These are phyloP conservation scores for Lolium rigidum DNA, from an alignment of 176 grass and related monocot genomes.

Conservation along the genomic window DNA sequence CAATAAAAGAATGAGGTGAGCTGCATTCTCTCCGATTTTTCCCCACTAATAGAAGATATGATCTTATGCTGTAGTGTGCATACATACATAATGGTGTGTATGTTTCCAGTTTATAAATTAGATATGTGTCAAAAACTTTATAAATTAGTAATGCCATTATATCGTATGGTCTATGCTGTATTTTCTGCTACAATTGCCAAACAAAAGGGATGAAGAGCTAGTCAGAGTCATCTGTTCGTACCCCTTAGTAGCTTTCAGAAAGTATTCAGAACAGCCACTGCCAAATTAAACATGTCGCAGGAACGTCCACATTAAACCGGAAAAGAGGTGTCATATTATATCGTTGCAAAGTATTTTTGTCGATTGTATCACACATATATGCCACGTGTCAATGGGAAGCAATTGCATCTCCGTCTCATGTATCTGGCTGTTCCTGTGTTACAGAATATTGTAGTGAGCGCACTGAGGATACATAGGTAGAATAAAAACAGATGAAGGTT, in stretches of 20 bases:
- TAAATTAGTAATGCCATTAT: neutral
- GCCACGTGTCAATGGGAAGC: neutral
- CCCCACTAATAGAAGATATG: no score
- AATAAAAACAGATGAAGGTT: neutral
- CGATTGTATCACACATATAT: neutral
- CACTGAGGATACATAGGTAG: conserved; percentile 2
- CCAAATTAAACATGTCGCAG: neutral
- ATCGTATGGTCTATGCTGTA: neutral
- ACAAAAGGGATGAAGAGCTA: neutral
- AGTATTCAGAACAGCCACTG: neutral
- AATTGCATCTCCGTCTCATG: neutral
- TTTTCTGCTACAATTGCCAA: neutral
- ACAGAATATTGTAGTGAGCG: conserved; percentile 24
- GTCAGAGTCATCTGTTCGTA: neutral
- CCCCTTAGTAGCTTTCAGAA: neutral
- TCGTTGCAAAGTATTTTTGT: neutral
- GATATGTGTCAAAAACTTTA: neutral
- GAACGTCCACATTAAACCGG: neutral
- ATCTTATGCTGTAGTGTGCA: no score
- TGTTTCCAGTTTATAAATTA: neutral
- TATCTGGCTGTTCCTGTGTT: conserved; percentile 30
- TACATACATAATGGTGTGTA: neutral
- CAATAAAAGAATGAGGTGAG: no score
- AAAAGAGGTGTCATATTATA: neutral
- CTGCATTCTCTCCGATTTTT: no score